Percentiles rank a stretch among this genome's conserved stretches.
phyloP scores from a whole-genome alignment of 2,329 filamentous ascomycete species.

The Curvularia lunata region DNA sequence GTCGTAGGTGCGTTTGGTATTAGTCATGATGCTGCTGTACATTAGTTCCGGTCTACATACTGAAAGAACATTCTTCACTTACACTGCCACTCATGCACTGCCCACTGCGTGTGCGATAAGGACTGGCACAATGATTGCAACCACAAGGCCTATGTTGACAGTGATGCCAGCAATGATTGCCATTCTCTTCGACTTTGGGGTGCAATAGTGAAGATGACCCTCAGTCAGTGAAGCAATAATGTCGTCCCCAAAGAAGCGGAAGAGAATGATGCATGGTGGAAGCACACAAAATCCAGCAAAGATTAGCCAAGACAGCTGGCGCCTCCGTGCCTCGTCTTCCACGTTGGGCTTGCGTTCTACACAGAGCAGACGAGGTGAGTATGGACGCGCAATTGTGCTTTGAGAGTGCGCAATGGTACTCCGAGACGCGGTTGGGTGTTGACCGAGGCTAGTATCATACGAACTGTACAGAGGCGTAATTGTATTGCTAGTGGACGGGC shows the following conservation, averaged over 20 bases:
- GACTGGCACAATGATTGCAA: conserved; percentile 36
- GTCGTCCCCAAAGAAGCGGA: conserved; percentile 42
- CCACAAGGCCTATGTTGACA: conserved; percentile 34
- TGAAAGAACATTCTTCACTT: not conserved
- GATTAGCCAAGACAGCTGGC: conserved; percentile 43
- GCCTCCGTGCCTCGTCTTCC: conserved; percentile 36
- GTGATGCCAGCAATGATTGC: conserved; percentile 40
- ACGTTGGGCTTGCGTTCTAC: conserved; percentile 32
- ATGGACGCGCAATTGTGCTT: conserved; percentile 22
- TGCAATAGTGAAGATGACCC: conserved; percentile 41
- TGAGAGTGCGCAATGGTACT: conserved; percentile 25
- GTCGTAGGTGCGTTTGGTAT: too few relatives aligned
- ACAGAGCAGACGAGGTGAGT: conserved; percentile 42
- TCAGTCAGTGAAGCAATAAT: conserved; percentile 40
- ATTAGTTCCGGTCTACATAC: not conserved
- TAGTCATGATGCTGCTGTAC: not conserved
- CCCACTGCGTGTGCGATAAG: conserved; percentile 30
- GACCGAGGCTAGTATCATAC: conserved; percentile 23
- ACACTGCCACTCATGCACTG: conserved; percentile 14
- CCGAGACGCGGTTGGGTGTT: conserved; percentile 15
- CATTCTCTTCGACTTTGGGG: conserved; percentile 38
- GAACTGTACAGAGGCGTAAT: conserved; percentile 33
- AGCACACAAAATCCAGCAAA: conserved; percentile 44
- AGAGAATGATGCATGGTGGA: conserved; percentile 47
- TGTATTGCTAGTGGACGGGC: conserved; percentile 43